A percentile compares a stretch with the other conserved stretches of the same genome.
Evolutionary conservation across 805 yeast species (phyloP).

Genomic region (Deakozyma indianensis): DNA sequence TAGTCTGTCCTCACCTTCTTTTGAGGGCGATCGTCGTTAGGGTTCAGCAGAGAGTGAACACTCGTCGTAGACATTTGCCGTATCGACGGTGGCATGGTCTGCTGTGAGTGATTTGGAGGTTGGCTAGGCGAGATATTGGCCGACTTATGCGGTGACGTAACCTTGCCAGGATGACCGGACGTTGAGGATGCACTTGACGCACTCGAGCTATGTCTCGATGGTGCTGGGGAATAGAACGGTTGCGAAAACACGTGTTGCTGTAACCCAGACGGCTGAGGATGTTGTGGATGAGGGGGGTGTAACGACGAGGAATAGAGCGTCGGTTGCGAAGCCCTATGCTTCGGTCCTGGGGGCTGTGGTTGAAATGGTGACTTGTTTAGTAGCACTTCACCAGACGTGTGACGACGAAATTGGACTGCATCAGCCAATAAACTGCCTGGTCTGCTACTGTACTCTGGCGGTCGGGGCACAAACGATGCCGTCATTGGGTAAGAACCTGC

Average conservation of each 20-base stretch:
- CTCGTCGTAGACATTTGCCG: conserved; percentile 4
- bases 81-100: neutral
- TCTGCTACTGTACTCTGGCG: neutral
- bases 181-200: neutral
- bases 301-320: neutral
- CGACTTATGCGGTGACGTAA: conserved; percentile 1
- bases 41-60: conserved; percentile 12
- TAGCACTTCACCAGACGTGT: conserved; percentile 10
- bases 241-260: neutral
- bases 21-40: conserved; percentile 1
- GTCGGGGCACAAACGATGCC: neutral
- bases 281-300: neutral
- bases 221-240: neutral
- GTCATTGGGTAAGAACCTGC: neutral
- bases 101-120: neutral
- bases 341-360: neutral
- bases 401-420: conserved; percentile 7
- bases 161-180: neutral
- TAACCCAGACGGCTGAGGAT: neutral
- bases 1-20: neutral
- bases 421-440: neutral
- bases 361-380: neutral
- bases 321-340: conserved; percentile 2
- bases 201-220: neutral
- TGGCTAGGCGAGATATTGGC: conserved; percentile 1